phyloP scores from a whole-genome alignment of 257 asterid genomes.

The Solanum stenotomum region DNA sequence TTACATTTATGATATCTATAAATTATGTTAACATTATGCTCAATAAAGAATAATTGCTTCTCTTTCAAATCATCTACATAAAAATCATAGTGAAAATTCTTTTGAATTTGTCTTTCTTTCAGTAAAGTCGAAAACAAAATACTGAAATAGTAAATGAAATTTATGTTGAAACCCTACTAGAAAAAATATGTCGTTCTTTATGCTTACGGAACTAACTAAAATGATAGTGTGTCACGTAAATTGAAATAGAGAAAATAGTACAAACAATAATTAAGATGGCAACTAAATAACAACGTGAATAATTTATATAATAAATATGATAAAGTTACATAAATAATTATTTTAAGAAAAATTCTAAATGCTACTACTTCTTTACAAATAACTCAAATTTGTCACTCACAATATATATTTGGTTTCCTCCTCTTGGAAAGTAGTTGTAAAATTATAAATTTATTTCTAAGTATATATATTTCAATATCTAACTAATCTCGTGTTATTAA shows the following conservation, averaged over 20 bases:
- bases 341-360: no score
- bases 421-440: no score
- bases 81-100: no score
- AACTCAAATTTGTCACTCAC: no score
- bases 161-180: neutral
- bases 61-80: neutral
- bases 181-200: no score
- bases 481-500: neutral
- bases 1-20: neutral
- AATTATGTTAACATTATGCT: neutral
- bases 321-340: neutral
- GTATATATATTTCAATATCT: neutral
- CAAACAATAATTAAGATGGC: neutral
- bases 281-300: neutral
- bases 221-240: neutral
- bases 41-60: neutral
- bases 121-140: no score
- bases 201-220: no score
- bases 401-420: no score
- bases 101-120: neutral
- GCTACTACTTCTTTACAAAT: no score
- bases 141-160: neutral
- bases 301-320: neutral
- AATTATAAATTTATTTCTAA: no score
- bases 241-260: neutral